phyloP scores from a whole-genome alignment of 1,284 basidiomycete genomes.

The Boletus mariae region DNA sequence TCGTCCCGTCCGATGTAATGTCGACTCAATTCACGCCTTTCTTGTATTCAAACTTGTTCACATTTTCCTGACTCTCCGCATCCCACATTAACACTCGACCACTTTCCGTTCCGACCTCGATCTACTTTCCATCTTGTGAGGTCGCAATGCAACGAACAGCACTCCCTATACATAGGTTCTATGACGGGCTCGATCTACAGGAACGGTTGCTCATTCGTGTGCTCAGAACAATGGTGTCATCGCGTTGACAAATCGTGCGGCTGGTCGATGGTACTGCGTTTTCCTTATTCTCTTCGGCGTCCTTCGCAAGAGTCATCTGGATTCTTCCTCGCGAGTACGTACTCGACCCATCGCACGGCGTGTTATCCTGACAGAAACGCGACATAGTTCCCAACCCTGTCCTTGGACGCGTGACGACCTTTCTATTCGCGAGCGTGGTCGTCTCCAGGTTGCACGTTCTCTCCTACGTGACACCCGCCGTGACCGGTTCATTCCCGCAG shows the following conservation, averaged over 20 bases:
- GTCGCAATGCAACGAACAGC: too few species aligned
- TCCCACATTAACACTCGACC: too few species aligned
- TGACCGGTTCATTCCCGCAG: constrained; percentile 75
- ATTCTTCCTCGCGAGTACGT: constrained; percentile 67
- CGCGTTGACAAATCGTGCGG: constrained; percentile 69
- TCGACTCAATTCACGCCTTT: too few species aligned
- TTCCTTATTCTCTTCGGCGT: constrained; percentile 74
- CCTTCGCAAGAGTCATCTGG: constrained; percentile 74
- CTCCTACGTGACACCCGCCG: constrained; percentile 59
- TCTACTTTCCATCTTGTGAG: too few species aligned
- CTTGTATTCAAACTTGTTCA: too few species aligned
- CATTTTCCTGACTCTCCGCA: too few species aligned
- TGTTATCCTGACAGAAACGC: background rate
- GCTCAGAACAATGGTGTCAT: constrained; percentile 78
- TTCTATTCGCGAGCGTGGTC: constrained; percentile 64
- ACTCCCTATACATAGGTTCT: constrained; percentile 12
- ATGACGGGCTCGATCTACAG: background rate
- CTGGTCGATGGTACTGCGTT: constrained; percentile 69
- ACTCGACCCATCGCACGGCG: background rate
- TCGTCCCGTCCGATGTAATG: too few species aligned
- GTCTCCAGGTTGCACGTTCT: constrained; percentile 74
- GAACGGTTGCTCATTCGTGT: background rate
- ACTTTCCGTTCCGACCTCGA: too few species aligned
- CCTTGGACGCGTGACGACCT: constrained; percentile 81
- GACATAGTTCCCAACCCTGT: constrained; percentile 61